Percentiles rank a stretch among this genome's conserved stretches.
phyloP scores from a whole-genome alignment of 306 rosid species.

The Gastrolobium bilobum region DNA sequence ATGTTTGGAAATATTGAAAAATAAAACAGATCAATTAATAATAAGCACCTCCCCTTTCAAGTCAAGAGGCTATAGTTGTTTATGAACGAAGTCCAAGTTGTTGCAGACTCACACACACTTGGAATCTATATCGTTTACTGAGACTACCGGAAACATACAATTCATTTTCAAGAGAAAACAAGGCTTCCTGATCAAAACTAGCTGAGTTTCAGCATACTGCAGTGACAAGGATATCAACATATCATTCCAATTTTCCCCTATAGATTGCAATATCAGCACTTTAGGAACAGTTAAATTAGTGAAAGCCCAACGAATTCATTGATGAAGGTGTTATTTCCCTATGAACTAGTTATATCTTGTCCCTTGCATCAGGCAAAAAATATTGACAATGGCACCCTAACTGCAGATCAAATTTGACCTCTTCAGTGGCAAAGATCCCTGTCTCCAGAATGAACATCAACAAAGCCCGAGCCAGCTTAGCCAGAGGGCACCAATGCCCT shows the following conservation, averaged over 20 bases:
- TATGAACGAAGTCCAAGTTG: neutral
- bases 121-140: neutral
- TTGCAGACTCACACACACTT: neutral
- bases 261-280: no score
- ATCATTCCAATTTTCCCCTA: no score
- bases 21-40: conserved; percentile 20
- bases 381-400: neutral
- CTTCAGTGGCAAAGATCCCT: conserved; percentile 2
- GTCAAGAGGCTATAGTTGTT: conserved; percentile 18
- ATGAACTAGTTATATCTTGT: neutral
- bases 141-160: neutral
- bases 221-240: no score
- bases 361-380: no score
- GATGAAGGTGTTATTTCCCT: neutral
- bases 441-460: conserved; percentile 13
- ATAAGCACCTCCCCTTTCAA: conserved; percentile 24
- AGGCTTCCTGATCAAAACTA: neutral
- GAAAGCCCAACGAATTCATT: neutral
- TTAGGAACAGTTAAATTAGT: no score
- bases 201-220: no score
- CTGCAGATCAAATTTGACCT: neutral
- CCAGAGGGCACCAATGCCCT: neutral
- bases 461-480: neutral
- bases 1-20: conserved; percentile 16
- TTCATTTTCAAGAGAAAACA: neutral